Conservation (phyloP, 1,139 yeast genomes). For the Taphrina pruni region DNA sequence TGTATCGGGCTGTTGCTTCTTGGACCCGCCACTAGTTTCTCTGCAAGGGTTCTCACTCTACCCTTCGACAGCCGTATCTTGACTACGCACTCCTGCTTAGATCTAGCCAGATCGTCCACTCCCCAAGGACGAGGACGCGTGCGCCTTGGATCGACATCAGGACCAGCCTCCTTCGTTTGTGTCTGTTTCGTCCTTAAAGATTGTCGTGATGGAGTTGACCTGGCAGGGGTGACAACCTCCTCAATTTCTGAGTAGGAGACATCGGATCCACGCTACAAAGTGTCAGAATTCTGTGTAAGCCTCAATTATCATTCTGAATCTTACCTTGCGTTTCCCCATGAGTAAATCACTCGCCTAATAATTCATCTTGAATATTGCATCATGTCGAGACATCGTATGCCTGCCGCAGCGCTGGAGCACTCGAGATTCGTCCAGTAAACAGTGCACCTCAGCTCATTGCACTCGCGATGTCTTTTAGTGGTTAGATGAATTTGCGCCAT, state of each 20-base stretch:
- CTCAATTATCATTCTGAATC: not conserved
- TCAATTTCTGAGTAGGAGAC: slow-evolving; percentile 11
- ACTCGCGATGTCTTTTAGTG: not conserved
- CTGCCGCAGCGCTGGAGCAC: too few species aligned
- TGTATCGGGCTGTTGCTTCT: not conserved
- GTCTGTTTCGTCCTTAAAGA: slow-evolving; percentile 22
- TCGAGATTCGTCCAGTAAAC: not conserved
- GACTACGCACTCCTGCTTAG: slow-evolving; percentile 1
- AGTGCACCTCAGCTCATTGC: not conserved
- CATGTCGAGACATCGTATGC: too few species aligned
- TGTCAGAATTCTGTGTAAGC: not conserved
- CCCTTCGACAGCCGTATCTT: slow-evolving; percentile 13
- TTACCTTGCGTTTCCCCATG: slow-evolving; percentile 14
- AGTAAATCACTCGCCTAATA: too few species aligned
- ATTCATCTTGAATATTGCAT: too few species aligned
- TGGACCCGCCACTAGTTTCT: not conserved
- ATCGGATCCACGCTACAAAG: slow-evolving; percentile 3
- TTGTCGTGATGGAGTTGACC: not conserved
- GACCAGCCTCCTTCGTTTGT: not conserved
- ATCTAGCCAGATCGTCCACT: slow-evolving; percentile 3
- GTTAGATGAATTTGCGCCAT: not conserved
- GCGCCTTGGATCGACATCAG: not conserved
- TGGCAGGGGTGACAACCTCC: not conserved
- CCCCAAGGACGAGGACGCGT: slow-evolving; percentile 15
- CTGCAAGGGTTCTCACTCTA: not conserved